A percentile compares a stretch with the other conserved stretches of the same genome.
phyloP scores from a whole-genome alignment of 257 asterid genomes.

The Ehretia macrophylla region DNA sequence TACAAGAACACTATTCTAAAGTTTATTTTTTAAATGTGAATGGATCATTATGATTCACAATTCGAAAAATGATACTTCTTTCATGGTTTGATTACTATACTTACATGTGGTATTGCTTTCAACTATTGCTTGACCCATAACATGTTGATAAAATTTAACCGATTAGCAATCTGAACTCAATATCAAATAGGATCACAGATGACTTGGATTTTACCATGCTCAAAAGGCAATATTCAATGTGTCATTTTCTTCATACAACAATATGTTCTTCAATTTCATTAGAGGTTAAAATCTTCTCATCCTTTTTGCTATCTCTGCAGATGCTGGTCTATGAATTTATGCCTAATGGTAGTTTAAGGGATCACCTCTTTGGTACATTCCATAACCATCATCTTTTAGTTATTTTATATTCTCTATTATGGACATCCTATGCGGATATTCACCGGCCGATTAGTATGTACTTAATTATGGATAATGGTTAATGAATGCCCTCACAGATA shows the following conservation, averaged over 20 bases:
- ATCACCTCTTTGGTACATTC: conserved; percentile 71
- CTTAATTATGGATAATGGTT: background rate
- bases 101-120: too few species aligned
- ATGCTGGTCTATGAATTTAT: conserved; percentile 92
- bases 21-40: too few species aligned
- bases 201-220: too few species aligned
- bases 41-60: too few species aligned
- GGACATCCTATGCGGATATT: background rate
- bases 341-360: conserved; percentile 85
- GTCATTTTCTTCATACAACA: background rate
- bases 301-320: conserved; percentile 44
- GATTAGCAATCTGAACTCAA: background rate
- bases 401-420: background rate
- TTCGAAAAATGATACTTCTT: too few species aligned
- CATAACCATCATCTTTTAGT: conserved; percentile 3
- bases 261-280: too few species aligned
- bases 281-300: conserved; percentile 9
- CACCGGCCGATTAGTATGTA: background rate
- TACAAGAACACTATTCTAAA: too few species aligned
- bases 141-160: too few species aligned
- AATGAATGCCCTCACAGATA: too few species aligned
- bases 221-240: too few species aligned
- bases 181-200: background rate
- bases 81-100: too few species aligned
- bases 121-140: too few species aligned